phyloP scores from a whole-genome alignment of 495 filamentous ascomycete species.

The Saxophila tyrrhenica region DNA sequence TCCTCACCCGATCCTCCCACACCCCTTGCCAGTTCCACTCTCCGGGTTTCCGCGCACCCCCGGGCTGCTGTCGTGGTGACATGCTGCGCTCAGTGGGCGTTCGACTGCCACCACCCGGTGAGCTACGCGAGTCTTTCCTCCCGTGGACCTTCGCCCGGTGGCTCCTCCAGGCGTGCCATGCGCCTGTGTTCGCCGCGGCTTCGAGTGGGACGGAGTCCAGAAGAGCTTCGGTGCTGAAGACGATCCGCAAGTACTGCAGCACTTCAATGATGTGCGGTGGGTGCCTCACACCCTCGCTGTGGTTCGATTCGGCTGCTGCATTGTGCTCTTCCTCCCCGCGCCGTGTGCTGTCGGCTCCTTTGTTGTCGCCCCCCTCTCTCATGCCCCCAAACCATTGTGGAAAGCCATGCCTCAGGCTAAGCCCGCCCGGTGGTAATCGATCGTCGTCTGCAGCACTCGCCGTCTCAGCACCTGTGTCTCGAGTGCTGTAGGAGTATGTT shows the following conservation, averaged over 20 bases:
- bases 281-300: not conserved
- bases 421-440: constrained; percentile 71
- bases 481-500: constrained; percentile 76
- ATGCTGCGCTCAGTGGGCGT: not conserved
- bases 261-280: constrained; percentile 42
- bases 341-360: not conserved
- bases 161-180: constrained; percentile 24
- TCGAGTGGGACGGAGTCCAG: constrained; percentile 70
- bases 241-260: constrained; percentile 65
- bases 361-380: not conserved
- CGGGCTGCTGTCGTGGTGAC: constrained; percentile 7
- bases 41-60: constrained; percentile 46
- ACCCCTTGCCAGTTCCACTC: constrained; percentile 97
- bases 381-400: constrained; percentile 54
- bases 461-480: constrained; percentile 52
- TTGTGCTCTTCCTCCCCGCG: not conserved
- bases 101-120: not conserved
- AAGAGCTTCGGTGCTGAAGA: constrained; percentile 65
- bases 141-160: constrained; percentile 1
- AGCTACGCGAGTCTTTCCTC: not conserved
- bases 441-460: constrained; percentile 73
- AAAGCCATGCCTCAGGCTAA: constrained; percentile 80
- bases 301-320: not conserved
- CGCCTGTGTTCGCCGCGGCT: constrained; percentile 69
- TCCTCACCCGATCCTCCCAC: constrained; percentile 73